A percentile compares a stretch with the other conserved stretches of the same genome.
Evolutionary conservation across 2,329 filamentous ascomycete genomes (phyloP).

Genomic region (Xylaria arbuscula): DNA sequence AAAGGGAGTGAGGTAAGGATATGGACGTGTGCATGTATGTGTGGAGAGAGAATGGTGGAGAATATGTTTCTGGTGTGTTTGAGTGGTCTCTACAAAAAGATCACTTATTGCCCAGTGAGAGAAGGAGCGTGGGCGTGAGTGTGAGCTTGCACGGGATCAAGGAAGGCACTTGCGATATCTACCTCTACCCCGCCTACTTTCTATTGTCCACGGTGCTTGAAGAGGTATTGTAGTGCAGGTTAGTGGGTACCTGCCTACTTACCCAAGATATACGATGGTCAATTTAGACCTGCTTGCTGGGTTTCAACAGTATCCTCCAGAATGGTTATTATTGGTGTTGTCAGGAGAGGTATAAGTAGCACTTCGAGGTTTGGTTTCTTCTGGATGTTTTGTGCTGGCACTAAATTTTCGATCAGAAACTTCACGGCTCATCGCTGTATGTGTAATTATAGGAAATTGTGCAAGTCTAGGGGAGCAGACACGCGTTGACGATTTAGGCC

Average conservation of each 20-base stretch:
- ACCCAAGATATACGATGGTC: not conserved
- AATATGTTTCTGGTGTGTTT: slow-evolving; percentile 32
- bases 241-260: slow-evolving; percentile 19
- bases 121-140: not conserved
- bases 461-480: not conserved
- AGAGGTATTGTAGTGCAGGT: not conserved
- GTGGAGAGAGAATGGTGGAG: slow-evolving; percentile 1
- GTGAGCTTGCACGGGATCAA: not conserved
- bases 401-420: not conserved
- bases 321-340: not conserved
- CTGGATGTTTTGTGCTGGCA: not conserved
- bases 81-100: slow-evolving; percentile 18
- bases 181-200: slow-evolving; percentile 4
- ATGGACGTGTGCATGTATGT: not conserved
- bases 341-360: not conserved
- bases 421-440: not conserved
- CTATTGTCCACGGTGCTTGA: not conserved
- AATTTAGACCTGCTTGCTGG: not conserved
- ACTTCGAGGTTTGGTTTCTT: not conserved
- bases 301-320: not conserved
- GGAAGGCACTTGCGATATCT: slow-evolving; percentile 23
- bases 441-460: not conserved
- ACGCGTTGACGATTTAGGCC: not conserved
- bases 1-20: not conserved
- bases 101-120: slow-evolving; percentile 4